Percentiles rank a stretch among this genome's conserved stretches.
phyloP scores from a whole-genome alignment of 2,329 filamentous ascomycete genomes.

The Purpureocillium lavendulum region DNA sequence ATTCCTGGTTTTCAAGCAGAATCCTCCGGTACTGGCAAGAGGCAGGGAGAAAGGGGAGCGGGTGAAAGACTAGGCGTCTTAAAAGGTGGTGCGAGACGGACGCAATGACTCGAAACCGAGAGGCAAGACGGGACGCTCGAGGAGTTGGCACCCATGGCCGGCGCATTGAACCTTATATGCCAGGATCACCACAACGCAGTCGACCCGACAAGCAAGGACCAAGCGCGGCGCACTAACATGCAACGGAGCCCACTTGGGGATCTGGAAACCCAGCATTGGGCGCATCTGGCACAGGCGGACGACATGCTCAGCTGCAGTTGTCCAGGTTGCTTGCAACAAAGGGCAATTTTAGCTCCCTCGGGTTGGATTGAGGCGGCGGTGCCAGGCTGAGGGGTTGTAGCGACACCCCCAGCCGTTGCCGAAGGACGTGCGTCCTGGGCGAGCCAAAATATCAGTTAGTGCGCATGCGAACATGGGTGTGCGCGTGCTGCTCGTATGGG shows the following conservation, averaged over 20 bases:
- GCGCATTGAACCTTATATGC: conserved; percentile 7
- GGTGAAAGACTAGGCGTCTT: too few species aligned
- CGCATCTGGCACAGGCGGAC: conserved; percentile 4
- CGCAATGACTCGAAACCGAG: too few species aligned
- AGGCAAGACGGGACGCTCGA: too few species aligned
- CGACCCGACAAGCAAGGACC: not conserved
- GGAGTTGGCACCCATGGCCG: not conserved
- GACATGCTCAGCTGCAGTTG: conserved; percentile 8
- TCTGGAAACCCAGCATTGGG: not conserved
- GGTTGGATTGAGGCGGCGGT: conserved; percentile 1
- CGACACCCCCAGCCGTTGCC: conserved; percentile 1
- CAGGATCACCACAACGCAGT: too few species aligned
- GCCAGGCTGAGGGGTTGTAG: not conserved
- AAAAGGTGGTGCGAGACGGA: too few species aligned
- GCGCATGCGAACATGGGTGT: too few species aligned
- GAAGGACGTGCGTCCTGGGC: too few species aligned
- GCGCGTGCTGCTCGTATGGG: too few species aligned
- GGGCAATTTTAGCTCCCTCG: conserved; percentile 4
- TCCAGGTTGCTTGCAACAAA: conserved; percentile 2
- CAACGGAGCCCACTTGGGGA: conserved; percentile 5
- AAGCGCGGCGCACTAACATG: not conserved
- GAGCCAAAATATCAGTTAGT: too few species aligned
- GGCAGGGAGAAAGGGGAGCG: too few species aligned
- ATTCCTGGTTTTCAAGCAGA: too few species aligned
- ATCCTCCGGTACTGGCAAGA: too few species aligned